A percentile compares a stretch with the other conserved stretches of the same genome.
phyloP scores from a whole-genome alignment of 805 yeast species.

The Pichia gijzeniarum region DNA sequence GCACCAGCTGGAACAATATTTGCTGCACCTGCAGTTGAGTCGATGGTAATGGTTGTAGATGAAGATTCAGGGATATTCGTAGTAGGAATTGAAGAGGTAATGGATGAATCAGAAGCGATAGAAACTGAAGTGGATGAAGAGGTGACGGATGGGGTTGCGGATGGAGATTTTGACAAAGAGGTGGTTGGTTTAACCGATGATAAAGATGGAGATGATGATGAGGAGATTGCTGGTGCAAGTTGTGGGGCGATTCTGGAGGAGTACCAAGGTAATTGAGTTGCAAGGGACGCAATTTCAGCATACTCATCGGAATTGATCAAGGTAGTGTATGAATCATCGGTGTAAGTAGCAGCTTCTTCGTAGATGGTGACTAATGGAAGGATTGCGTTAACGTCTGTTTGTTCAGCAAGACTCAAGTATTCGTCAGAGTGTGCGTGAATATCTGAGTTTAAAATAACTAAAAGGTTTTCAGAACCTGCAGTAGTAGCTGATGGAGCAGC shows the following conservation, averaged over 20 bases:
- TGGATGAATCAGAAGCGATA: conserved; percentile 6
- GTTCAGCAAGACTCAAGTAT: conserved; percentile 30
- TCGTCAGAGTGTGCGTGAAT: conserved; percentile 27
- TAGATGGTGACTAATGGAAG: too few relatives aligned
- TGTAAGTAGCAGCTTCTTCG: conserved; percentile 21
- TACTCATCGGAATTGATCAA: conserved; percentile 22
- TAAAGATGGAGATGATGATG: conserved; percentile 8
- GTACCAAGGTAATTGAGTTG: conserved; percentile 32
- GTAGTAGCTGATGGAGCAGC: conserved; percentile 12
- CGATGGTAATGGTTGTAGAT: conserved; percentile 9
- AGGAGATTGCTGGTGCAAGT: conserved; percentile 1
- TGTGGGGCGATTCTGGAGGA: conserved; percentile 22
- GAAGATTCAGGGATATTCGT: conserved; percentile 10
- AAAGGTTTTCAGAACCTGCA: conserved; percentile 19
- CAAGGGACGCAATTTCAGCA: conserved; percentile 22
- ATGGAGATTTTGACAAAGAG: not conserved
- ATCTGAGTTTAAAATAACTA: conserved; percentile 35
- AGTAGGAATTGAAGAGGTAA: conserved; percentile 4
- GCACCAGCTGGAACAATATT: conserved; percentile 16
- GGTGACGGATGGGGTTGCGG: conserved; percentile 4
- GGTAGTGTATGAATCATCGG: conserved; percentile 41
- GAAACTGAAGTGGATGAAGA: conserved; percentile 6
- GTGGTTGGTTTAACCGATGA: too few relatives aligned
- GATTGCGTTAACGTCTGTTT: conserved; percentile 8
- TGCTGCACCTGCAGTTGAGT: conserved; percentile 15